Evolutionary conservation across 805 yeast species (phyloP).

Genomic region (Saccharomycopsis capsularis): DNA sequence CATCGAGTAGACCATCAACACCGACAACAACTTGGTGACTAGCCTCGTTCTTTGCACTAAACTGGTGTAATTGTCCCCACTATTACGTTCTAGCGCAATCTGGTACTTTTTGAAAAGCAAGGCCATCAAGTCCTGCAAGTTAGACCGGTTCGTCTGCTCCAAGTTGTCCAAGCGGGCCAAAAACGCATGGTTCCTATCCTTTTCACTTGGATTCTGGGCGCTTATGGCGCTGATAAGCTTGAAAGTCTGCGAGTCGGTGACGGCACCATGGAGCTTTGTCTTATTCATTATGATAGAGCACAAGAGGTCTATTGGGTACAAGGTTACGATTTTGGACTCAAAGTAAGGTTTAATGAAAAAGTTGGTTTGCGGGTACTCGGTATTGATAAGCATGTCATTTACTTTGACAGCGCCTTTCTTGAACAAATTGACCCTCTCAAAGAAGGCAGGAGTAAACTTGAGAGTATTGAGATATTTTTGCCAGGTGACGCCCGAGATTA

Average conservation of each 20-base stretch:
- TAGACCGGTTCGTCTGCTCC: neutral
- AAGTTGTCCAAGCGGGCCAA: neutral
- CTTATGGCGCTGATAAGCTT: constrained; percentile 6
- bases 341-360: constrained; percentile 2
- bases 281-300: constrained; percentile 10
- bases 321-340: constrained; percentile 8
- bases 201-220: neutral
- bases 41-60: neutral
- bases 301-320: constrained; percentile 10
- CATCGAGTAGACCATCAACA: constrained; percentile 6
- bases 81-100: neutral
- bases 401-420: neutral
- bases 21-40: neutral
- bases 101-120: neutral
- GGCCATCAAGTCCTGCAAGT: neutral
- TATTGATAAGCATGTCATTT: too few relatives aligned
- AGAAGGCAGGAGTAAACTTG: neutral
- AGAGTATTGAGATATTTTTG: neutral
- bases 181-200: neutral
- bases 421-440: neutral
- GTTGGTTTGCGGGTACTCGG: neutral
- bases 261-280: constrained; percentile 5
- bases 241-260: constrained; percentile 6
- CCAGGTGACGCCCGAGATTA: constrained; percentile 13
- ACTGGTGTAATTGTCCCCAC: neutral